Base-by-base conservation (phyloP, 805 yeast species). In the Yamadazyma endophytica region DNA sequence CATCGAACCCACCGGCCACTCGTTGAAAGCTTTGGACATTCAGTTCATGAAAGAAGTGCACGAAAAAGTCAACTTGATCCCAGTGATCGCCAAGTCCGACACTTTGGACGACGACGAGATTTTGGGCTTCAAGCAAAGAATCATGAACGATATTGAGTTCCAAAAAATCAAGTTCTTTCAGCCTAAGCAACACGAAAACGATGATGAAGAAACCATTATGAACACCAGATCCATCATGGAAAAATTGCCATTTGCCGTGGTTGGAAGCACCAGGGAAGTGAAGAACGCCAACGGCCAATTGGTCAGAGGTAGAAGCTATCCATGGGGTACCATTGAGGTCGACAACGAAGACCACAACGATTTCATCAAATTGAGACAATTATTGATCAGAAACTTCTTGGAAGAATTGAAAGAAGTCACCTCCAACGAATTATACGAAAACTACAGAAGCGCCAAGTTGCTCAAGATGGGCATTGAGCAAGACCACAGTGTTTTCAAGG, bases 291-390 rank as follows among this genome's bases (percentile, higher is more conserved):
- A 84, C 52, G 96, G 96, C 24, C 74, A 85, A 56, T 44, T 56
- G 26, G 94, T 89, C 26, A 79, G 97, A 59, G 97, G 96, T 46
- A 83, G 98, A 64, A 67, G 75, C 40, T 90, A 90, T 58, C 97
- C 97, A 40, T 92, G 98, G 98, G 97, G 97, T 45, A 71, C 83
- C 14, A 83, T 92, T 49, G 97, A 92, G 63, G 89, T 92, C 46
- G 97, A 88, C 58, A 90, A 92, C 57, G 92, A 86, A 64, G 78
- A 79, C 35, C 97, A 92, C 57, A 83, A 88, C 58, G 98, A 90
- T 62, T 92, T 90, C 57, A 79, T 83, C 44, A 79, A 79, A 58
- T 75, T 90, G 57, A 82, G 97, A 49, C 94, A 88, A 57, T 71
- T 92, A 56, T 73, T 90, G 54, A 73, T 92, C 40, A 82, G 95